Conservation (phyloP, 768 basidiomycete genomes). For the Hirschioporus abietinus region DNA sequence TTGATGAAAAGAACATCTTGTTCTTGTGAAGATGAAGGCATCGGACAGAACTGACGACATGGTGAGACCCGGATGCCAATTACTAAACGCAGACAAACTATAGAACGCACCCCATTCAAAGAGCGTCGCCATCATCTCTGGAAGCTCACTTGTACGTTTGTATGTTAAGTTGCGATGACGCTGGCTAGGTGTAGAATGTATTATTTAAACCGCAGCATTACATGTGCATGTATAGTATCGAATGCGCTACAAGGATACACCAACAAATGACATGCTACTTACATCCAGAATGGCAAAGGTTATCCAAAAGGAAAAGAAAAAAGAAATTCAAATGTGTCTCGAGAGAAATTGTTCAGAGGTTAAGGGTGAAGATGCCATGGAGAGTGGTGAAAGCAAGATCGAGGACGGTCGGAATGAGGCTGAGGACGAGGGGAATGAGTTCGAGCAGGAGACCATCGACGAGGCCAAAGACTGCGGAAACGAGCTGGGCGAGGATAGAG, state of each 20-base stretch:
- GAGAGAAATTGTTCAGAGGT: conserved; percentile 7
- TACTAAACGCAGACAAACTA: too few relatives aligned
- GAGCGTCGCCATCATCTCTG: too few relatives aligned
- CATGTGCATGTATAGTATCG: neutral
- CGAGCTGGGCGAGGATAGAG: conserved; percentile 18
- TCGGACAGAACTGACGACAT: too few relatives aligned
- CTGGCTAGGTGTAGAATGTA: neutral
- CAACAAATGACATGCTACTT: neutral
- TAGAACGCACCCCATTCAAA: too few relatives aligned
- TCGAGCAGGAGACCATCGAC: conserved; percentile 19
- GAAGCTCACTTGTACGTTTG: neutral
- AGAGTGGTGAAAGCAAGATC: conserved; percentile 16
- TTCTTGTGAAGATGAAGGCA: too few relatives aligned
- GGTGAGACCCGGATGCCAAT: too few relatives aligned
- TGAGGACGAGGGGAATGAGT: conserved; percentile 16
- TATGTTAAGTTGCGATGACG: neutral
- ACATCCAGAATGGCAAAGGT: neutral
- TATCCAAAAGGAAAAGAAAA: neutral
- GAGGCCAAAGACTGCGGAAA: conserved; percentile 19
- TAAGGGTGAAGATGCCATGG: conserved; percentile 18
- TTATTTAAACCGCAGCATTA: neutral
- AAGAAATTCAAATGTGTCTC: neutral
- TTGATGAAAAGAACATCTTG: too few relatives aligned
- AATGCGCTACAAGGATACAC: neutral
- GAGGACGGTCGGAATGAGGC: conserved; percentile 21